Conservation (phyloP, 805 yeast genomes). For the Candida adriatica region DNA sequence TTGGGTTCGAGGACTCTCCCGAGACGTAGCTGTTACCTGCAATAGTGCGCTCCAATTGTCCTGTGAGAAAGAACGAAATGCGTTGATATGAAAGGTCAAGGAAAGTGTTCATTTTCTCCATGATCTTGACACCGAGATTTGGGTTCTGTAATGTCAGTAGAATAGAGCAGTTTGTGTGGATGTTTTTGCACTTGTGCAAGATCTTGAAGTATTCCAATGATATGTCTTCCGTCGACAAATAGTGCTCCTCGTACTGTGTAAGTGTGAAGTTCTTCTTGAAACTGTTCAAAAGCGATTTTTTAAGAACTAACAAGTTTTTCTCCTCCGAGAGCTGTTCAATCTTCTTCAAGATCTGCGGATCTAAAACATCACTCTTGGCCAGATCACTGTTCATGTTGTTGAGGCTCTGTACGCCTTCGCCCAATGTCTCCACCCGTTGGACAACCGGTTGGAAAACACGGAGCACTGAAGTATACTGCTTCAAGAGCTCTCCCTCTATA, state of each 20-base stretch:
- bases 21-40: conserved; percentile 14
- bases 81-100: conserved; percentile 49
- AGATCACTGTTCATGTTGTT: conserved; percentile 12
- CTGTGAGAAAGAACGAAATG: conserved; percentile 37
- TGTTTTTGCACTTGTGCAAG: conserved; percentile 52
- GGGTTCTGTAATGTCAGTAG: conserved; percentile 66
- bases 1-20: conserved; percentile 3
- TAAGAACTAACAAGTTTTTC: conserved; percentile 27
- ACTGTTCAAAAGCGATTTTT: conserved; percentile 43
- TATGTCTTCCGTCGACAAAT: conserved; percentile 36
- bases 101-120: conserved; percentile 47
- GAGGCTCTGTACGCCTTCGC: conserved; percentile 15
- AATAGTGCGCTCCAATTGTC: conserved; percentile 20
- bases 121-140: conserved; percentile 55
- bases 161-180: conserved; percentile 62
- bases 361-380: conserved; percentile 10
- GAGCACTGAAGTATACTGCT: conserved; percentile 44
- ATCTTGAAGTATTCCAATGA: conserved; percentile 52
- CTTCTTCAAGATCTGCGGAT: conserved; percentile 11
- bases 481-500: conserved; percentile 53
- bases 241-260: conserved; percentile 63
- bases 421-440: conserved; percentile 31
- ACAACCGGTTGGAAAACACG: conserved; percentile 39
- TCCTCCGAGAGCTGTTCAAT: conserved; percentile 16
- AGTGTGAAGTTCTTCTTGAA: conserved; percentile 61